Base-by-base conservation (phyloP, 1,284 basidiomycete genomes). In the Takashimella tepidaria region DNA sequence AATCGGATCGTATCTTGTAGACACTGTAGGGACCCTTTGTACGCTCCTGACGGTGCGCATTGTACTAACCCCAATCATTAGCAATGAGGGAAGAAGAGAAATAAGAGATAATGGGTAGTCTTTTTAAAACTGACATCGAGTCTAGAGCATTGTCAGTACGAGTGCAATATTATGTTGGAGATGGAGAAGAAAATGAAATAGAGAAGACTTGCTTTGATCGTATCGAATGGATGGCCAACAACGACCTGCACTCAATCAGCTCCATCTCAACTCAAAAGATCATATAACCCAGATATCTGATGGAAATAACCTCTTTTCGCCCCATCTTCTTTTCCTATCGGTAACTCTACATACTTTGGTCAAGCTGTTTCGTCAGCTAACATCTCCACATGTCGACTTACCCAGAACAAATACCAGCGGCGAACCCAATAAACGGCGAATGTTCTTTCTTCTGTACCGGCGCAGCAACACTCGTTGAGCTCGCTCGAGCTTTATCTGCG, bases 151-250 rank as follows among this genome's bases (percentile, higher is more conserved):
- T n/a, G n/a, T n/a, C n/a, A n/a, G n/a, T n/a, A n/a, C n/a, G n/a
- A n/a, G n/a, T n/a, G n/a, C n/a, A n/a, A n/a, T 56, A 47, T 61
- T 47, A 57, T 50, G 51, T 11, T 22, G 37, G 42, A 27, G 20
- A 20, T 8, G 41, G 3, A 13, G 6, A n/a, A 12, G 21, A 21
- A 2, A 31, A 22, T 21, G 13, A 11, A 6, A 26, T 26, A 23
- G 10, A 26, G 21, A 1, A 5, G 11, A 50, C 69, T 57, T 45
- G 69, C 68, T 54, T 74, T 74, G 56, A 72, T 65, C 2, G 72
- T 72, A 54, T 74, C 72, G 47, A 74, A 74, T 3, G 73, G 73
- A 55, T 75, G 73, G 5, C 72, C 73, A n/a, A 65, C 60, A 37
- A 8, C 26, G 41, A 22, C n/a, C 23, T 50, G 6, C 27, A 41